Evolutionary conservation across 2,329 filamentous ascomycete species (phyloP), one percentile per base, ranked within the genome.

Genomic region (Colletotrichum spinosum): DNA sequence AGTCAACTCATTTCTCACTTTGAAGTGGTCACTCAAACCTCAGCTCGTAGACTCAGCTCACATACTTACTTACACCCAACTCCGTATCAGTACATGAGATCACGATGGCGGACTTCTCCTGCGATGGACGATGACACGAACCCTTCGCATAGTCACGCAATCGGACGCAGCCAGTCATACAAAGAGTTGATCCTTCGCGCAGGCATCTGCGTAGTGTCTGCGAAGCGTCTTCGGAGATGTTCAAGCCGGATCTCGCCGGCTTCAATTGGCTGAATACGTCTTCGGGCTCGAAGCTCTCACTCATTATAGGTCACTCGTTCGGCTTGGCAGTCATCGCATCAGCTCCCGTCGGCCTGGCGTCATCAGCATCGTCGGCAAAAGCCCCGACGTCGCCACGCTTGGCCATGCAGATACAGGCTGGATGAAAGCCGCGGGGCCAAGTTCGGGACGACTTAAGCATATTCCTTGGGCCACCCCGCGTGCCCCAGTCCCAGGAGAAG

Each of bases 91-190:
- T 46, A 37, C 51, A 33, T 51, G 17, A 55, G 52, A 56, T 61
- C 50, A 56, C 25, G 59, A 38, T 33, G 15, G 17, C 9, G 38
- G 38, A 17, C 6, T 33, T 25, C 37, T 38, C 25, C 9, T 34
- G n/a, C 15, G 13, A 35, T 11, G 12, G 12, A 10, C 12, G 12
- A 15, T 56, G 45, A 37, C 53, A 55, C 38, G 35, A 61, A 33
- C 6, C 41, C 8, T 10, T 9, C 35, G 59, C 45, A 61, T 61
- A 38, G 34, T 61, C 59, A 61, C 59, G 59, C 52, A 25, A 61
- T 56, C 3, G 15, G 15, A 9, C 8, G 8, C 39, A 38, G 11
- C 59, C 52, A 44, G 59, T 55, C 15, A 51, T 8, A 37, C 25
- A 25, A 4, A 25, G 25, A 25, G 25, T n/a, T 8, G 44, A 9